Conservation (phyloP, 176 grass and related monocot species). For the Zizania latifolia region DNA sequence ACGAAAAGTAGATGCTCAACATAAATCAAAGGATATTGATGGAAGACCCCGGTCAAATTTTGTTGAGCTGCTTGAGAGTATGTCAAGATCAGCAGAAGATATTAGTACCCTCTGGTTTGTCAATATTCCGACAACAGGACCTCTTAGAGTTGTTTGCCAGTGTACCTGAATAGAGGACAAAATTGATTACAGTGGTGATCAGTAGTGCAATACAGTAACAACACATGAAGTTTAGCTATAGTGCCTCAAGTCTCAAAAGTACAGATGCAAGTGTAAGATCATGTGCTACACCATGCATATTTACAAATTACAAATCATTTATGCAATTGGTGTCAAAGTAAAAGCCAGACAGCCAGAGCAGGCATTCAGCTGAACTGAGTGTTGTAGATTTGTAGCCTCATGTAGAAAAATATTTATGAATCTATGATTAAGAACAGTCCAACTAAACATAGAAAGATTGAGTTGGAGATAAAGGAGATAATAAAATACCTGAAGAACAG, state of each 20-base stretch:
- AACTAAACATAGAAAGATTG: conserved; percentile 6
- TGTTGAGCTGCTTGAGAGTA: conserved; percentile 82
- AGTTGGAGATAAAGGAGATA: neutral
- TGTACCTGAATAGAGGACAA: conserved; percentile 59
- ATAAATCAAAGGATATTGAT: conserved; percentile 75
- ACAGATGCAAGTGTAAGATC: neutral
- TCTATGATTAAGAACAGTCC: neutral
- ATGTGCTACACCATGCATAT: conserved; percentile 9
- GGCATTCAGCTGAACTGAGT: neutral
- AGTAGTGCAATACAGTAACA: neutral
- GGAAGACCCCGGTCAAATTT: conserved; percentile 85
- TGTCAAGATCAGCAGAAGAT: conserved; percentile 80
- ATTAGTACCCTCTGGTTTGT: conserved; percentile 90
- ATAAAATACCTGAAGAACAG: conserved; percentile 75
- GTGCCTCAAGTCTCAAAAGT: neutral
- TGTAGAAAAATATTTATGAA: neutral
- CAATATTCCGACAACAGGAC: conserved; percentile 88
- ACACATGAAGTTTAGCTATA: neutral
- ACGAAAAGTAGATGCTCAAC: neutral
- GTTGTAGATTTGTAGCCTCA: neutral
- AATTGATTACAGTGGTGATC: conserved; percentile 22
- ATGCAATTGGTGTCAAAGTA: neutral
- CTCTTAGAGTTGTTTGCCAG: conserved; percentile 90
- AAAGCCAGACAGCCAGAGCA: neutral
- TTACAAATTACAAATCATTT: neutral